Evolutionary conservation across 768 basidiomycete species (phyloP).

Genomic region (Amanita rubescens): DNA sequence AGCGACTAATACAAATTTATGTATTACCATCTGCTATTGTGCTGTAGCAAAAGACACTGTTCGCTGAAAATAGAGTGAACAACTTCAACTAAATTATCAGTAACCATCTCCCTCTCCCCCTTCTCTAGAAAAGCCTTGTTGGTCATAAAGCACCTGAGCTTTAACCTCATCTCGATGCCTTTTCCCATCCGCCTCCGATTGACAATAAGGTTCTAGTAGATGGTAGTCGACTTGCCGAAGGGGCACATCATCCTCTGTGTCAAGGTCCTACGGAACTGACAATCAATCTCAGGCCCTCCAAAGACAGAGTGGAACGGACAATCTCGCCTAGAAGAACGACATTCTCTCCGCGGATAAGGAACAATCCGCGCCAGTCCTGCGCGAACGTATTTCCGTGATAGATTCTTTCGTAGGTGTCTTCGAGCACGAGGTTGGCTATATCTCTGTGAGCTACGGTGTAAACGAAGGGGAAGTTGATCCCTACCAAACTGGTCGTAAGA

Average conservation of each 20-base stretch:
- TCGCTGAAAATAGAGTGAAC: neutral
- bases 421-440: slow-evolving; percentile 92
- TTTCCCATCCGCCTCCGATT: slow-evolving; percentile 63
- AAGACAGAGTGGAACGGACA: slow-evolving; percentile 41
- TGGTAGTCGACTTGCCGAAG: slow-evolving; percentile 69
- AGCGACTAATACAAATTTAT: neutral
- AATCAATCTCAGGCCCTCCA: slow-evolving; percentile 1
- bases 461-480: neutral
- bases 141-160: slow-evolving; percentile 72
- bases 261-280: slow-evolving; percentile 63
- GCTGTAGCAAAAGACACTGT: slow-evolving; percentile 1
- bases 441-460: slow-evolving; percentile 5
- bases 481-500: slow-evolving; percentile 98
- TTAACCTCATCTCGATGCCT: slow-evolving; percentile 79
- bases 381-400: slow-evolving; percentile 85
- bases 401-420: slow-evolving; percentile 93
- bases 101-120: slow-evolving; percentile 97
- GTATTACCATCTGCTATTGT: slow-evolving; percentile 8
- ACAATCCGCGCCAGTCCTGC: slow-evolving; percentile 82
- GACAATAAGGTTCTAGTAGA: slow-evolving; percentile 63
- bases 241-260: slow-evolving; percentile 84
- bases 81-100: slow-evolving; percentile 27
- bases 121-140: slow-evolving; percentile 90
- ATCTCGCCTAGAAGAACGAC: slow-evolving; percentile 96
- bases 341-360: slow-evolving; percentile 96